Percentiles rank a stretch among this genome's conserved stretches.
phyloP scores from a whole-genome alignment of 495 filamentous ascomycete species.

The Glutinoglossum americanum region DNA sequence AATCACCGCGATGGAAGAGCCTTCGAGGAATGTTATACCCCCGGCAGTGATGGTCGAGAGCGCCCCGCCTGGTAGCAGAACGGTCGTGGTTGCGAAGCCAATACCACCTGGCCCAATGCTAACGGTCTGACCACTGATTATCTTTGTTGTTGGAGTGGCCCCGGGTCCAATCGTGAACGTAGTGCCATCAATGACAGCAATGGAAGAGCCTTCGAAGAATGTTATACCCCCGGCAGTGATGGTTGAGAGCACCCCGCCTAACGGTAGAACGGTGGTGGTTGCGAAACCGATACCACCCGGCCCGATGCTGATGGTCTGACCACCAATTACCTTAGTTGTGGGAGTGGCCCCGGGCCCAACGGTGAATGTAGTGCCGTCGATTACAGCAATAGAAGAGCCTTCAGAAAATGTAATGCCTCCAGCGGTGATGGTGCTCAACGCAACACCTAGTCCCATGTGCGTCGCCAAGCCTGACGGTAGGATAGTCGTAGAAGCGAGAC shows the following conservation, averaged over 20 bases:
- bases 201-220: constrained; percentile 20
- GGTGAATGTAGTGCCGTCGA: constrained; percentile 13
- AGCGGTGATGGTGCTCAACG: constrained; percentile 20
- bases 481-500: constrained; percentile 20
- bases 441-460: not conserved
- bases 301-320: not conserved
- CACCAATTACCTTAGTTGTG: not conserved
- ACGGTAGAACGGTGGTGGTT: not conserved
- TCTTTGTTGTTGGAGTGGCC: constrained; percentile 16
- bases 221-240: constrained; percentile 21
- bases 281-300: not conserved
- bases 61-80: constrained; percentile 13
- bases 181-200: constrained; percentile 24
- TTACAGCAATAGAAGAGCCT: constrained; percentile 21
- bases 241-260: constrained; percentile 7
- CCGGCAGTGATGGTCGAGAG: constrained; percentile 23
- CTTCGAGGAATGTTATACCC: constrained; percentile 24
- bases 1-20: constrained; percentile 22
- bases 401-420: constrained; percentile 25
- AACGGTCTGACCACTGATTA: constrained; percentile 24
- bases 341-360: not conserved
- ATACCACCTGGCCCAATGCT: constrained; percentile 24
- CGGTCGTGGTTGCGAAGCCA: constrained; percentile 18
- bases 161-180: constrained; percentile 20
- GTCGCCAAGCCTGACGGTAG: constrained; percentile 6